phyloP scores from a whole-genome alignment of 164 flowering plant species.

The Brasenia schreberi region DNA sequence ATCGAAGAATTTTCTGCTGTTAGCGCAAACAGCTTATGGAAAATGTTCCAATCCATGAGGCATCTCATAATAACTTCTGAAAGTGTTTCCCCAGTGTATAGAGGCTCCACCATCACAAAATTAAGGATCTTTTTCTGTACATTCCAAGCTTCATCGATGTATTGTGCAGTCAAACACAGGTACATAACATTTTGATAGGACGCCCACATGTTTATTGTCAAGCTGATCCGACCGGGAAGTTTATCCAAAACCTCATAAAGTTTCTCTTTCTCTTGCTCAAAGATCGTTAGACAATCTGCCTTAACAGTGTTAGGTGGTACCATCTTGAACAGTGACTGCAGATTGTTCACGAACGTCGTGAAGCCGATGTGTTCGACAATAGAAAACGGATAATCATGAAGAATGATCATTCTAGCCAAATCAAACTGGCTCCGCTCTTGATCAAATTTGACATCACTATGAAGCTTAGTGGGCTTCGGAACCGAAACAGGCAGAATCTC shows the following conservation, averaged over 20 bases:
- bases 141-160: slow-evolving; percentile 55
- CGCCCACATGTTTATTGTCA: slow-evolving; percentile 53
- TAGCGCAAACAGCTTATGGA: slow-evolving; percentile 46
- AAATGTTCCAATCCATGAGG: slow-evolving; percentile 69
- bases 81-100: slow-evolving; percentile 43
- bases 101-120: slow-evolving; percentile 33
- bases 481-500: background rate
- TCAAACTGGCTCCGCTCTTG: slow-evolving; percentile 48
- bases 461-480: background rate
- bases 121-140: slow-evolving; percentile 53
- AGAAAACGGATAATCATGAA: slow-evolving; percentile 70
- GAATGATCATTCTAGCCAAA: slow-evolving; percentile 79
- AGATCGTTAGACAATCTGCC: slow-evolving; percentile 44
- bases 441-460: slow-evolving; percentile 28
- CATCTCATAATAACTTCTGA: slow-evolving; percentile 40
- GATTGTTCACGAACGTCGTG: slow-evolving; percentile 51
- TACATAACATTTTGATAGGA: slow-evolving; percentile 35
- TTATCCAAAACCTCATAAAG: slow-evolving; percentile 33
- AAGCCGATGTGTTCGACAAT: slow-evolving; percentile 85
- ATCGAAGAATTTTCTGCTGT: slow-evolving; percentile 39
- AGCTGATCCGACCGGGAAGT: slow-evolving; percentile 47
- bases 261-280: slow-evolving; percentile 55
- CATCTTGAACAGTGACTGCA: slow-evolving; percentile 66
- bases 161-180: slow-evolving; percentile 56
- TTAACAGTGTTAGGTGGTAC: slow-evolving; percentile 28